Conservation (phyloP, 2,329 filamentous ascomycete species). For the Aspergillus phoenicis region DNA sequence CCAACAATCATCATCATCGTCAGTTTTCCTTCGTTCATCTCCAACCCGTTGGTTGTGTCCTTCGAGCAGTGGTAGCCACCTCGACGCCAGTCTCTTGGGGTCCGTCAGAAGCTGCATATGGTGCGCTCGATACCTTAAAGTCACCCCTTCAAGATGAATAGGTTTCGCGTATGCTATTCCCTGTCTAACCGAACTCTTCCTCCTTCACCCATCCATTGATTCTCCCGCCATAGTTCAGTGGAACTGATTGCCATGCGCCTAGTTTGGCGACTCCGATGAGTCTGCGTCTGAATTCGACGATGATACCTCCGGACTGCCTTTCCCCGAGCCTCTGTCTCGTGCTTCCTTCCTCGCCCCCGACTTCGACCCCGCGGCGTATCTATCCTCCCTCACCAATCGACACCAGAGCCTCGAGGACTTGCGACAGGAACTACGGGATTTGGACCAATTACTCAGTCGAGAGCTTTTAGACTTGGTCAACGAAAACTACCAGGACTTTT, state of each 20-base stretch:
- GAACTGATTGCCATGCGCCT: conserved; percentile 10
- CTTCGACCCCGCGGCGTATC: conserved; percentile 80
- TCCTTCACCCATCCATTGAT: not conserved
- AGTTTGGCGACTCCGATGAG: conserved; percentile 51
- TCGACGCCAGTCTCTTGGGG: not conserved
- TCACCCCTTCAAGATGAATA: conserved; percentile 30
- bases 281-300: conserved; percentile 59
- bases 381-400: conserved; percentile 78
- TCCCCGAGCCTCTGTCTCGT: conserved; percentile 81
- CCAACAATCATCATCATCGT: not conserved
- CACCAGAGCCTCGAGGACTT: conserved; percentile 97
- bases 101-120: not conserved
- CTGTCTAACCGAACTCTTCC: not conserved
- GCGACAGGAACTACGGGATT: conserved; percentile 78
- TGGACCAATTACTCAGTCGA: conserved; percentile 75
- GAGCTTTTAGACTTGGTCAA: conserved; percentile 96
- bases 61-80: not conserved
- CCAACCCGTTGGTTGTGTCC: too few species aligned
- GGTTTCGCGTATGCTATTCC: conserved; percentile 34
- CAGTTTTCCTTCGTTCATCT: not conserved
- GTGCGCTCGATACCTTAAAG: too few species aligned
- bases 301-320: conserved; percentile 70
- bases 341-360: conserved; percentile 74
- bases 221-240: not conserved
- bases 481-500: conserved; percentile 87